Conservation (phyloP, 1,284 basidiomycete genomes). For the Anthracocystis setariae region DNA sequence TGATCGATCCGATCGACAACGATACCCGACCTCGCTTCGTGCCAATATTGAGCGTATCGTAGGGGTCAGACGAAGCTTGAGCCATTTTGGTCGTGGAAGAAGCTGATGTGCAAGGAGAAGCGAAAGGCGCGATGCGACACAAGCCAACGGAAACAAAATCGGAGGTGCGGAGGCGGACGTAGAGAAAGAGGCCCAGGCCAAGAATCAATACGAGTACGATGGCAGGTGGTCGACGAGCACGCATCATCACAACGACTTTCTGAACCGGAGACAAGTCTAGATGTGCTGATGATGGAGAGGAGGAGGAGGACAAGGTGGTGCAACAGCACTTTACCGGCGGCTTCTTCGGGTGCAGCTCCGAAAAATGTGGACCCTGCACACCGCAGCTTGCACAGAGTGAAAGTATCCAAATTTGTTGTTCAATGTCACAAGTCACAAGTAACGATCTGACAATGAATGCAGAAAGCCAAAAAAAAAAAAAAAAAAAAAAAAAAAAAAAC, state of each 20-base stretch:
- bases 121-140: conserved; percentile 18
- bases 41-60: conserved; percentile 8
- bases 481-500: too few species aligned
- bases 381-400: neutral
- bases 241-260: conserved; percentile 6
- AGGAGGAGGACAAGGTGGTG: neutral
- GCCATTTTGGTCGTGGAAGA: conserved; percentile 9
- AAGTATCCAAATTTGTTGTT: too few species aligned
- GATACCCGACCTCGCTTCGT: conserved; percentile 9
- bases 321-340: too few species aligned
- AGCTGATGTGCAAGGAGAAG: conserved; percentile 9
- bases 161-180: conserved; percentile 28
- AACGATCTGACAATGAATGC: too few species aligned
- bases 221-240: conserved; percentile 11
- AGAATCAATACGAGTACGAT: conserved; percentile 19
- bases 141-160: conserved; percentile 37
- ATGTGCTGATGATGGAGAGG: neutral
- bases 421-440: too few species aligned
- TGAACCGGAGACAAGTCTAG: too few species aligned
- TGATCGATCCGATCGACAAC: conserved; percentile 40
- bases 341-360: too few species aligned
- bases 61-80: conserved; percentile 1
- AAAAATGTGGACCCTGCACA: neutral
- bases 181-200: conserved; percentile 19
- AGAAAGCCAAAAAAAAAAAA: too few species aligned